Conservation (phyloP, 139 green algal genomes). For the Chara braunii region DNA sequence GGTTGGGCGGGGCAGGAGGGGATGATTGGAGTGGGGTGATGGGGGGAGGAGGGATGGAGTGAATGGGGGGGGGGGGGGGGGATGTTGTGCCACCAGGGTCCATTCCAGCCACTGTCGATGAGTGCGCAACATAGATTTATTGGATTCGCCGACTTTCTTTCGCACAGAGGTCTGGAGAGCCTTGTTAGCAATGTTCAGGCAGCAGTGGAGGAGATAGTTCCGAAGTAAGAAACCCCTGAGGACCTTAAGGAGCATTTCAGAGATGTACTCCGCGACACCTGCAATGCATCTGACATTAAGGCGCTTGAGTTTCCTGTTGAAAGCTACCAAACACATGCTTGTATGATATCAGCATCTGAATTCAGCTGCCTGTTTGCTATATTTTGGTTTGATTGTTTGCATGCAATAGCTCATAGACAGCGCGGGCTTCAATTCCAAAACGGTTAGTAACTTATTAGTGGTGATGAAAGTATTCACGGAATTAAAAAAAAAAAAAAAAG, state of each 20-base stretch:
- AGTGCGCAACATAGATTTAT: slow-evolving; percentile 33
- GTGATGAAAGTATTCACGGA: no score
- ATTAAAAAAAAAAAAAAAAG: no score
- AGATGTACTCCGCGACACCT: background rate
- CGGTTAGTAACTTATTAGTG: no score
- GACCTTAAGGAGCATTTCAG: background rate
- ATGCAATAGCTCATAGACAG: no score
- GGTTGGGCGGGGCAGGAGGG: background rate
- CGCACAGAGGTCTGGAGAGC: slow-evolving; percentile 17
- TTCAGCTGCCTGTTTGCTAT: background rate
- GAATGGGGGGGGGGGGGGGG: no score
- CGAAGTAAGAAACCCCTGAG: slow-evolving; percentile 4
- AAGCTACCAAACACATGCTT: background rate
- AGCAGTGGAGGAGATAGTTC: slow-evolving; percentile 10
- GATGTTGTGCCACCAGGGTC: background rate
- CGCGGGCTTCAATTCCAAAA: no score
- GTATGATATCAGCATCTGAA: background rate
- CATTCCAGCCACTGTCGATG: slow-evolving; percentile 11
- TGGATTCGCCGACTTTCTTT: slow-evolving; percentile 35
- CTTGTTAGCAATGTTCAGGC: slow-evolving; percentile 12
- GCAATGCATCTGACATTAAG: no score
- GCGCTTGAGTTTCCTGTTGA: no score
- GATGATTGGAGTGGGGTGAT: no score
- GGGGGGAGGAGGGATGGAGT: no score
- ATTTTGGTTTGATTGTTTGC: background rate